phyloP scores from a whole-genome alignment of 2,329 filamentous ascomycete genomes.

The Penicillium occitanis region DNA sequence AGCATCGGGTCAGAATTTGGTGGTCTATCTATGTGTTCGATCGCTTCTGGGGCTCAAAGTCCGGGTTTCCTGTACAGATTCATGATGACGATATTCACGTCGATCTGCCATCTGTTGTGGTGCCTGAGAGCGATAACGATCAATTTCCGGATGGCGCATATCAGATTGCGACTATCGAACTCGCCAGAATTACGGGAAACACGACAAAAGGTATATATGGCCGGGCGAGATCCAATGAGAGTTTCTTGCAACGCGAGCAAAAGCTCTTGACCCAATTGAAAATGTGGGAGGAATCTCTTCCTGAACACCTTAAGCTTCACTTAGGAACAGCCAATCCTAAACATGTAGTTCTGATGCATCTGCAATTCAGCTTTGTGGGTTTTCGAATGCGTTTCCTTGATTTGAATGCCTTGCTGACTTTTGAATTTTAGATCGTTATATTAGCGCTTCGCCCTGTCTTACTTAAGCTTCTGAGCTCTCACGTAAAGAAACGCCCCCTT shows the following conservation, averaged over 20 bases:
- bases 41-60: conserved; percentile 51
- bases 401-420: not conserved
- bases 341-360: conserved; percentile 18
- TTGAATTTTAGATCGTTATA: not conserved
- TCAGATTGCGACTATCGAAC: conserved; percentile 39
- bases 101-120: conserved; percentile 37
- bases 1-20: conserved; percentile 40
- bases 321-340: conserved; percentile 36
- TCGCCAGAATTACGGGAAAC: conserved; percentile 40
- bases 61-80: conserved; percentile 52
- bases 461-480: not conserved
- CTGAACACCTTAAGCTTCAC: conserved; percentile 36
- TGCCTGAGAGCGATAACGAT: conserved; percentile 34
- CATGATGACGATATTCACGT: conserved; percentile 50
- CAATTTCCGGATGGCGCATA: conserved; percentile 41
- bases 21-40: conserved; percentile 44
- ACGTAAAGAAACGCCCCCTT: not conserved
- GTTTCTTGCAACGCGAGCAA: conserved; percentile 43
- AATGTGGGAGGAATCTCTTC: conserved; percentile 40
- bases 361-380: not conserved
- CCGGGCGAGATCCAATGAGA: conserved; percentile 38
- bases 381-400: not conserved
- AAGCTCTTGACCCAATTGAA: conserved; percentile 41
- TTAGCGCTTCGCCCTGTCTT: not conserved
- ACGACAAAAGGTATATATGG: conserved; percentile 39